Evolutionary conservation across 2,329 filamentous ascomycete genomes (phyloP).

Genomic region (Venturia effusa): DNA sequence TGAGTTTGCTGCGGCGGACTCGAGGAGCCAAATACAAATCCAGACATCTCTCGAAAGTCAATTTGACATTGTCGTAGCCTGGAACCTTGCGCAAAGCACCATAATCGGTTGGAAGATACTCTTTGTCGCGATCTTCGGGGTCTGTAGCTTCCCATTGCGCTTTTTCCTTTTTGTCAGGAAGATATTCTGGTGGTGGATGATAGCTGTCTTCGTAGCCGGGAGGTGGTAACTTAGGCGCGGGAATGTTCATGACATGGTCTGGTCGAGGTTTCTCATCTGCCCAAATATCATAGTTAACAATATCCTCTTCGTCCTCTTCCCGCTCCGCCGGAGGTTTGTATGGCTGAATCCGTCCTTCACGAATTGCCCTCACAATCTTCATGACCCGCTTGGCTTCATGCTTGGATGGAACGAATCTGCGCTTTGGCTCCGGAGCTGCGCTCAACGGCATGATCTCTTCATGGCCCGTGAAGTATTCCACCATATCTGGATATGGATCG

Average conservation of each 20-base stretch:
- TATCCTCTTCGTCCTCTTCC: constrained; percentile 60
- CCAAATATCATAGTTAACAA: constrained; percentile 82
- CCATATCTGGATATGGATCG: constrained; percentile 83
- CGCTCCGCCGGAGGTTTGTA: constrained; percentile 69
- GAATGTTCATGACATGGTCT: constrained; percentile 86
- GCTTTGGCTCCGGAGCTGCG: constrained; percentile 88
- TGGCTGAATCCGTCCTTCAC: constrained; percentile 85
- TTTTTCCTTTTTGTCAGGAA: constrained; percentile 76
- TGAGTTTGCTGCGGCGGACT: constrained; percentile 84
- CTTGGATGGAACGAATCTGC: constrained; percentile 90
- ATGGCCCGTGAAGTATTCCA: constrained; percentile 88
- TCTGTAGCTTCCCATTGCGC: constrained; percentile 77
- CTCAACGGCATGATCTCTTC: constrained; percentile 91
- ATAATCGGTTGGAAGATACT: constrained; percentile 75
- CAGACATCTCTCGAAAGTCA: constrained; percentile 89
- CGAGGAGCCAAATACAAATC: constrained; percentile 92
- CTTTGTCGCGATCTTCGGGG: constrained; percentile 80
- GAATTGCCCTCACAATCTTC: constrained; percentile 93
- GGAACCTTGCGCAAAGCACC: constrained; percentile 83
- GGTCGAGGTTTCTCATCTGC: constrained; percentile 76
- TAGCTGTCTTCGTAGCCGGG: constrained; percentile 94
- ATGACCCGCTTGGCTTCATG: constrained; percentile 94
- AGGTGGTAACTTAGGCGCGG: constrained; percentile 84
- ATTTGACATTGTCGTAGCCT: constrained; percentile 81
- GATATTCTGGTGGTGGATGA: constrained; percentile 88